Base-by-base conservation (phyloP, 495 filamentous ascomycete species). In the Darksidea phi region DNA sequence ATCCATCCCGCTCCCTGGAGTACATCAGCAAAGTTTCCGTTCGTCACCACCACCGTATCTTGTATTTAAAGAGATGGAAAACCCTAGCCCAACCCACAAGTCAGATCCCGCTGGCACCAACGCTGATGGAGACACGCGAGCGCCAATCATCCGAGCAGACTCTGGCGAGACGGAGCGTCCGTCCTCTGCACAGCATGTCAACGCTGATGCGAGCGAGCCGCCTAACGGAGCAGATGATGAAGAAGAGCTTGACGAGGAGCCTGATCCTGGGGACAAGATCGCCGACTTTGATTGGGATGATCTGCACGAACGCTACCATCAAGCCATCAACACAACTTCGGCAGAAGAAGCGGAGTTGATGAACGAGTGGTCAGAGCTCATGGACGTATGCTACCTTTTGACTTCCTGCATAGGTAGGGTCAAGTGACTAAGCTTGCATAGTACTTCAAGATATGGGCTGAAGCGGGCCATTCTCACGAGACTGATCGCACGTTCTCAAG, bases 371-470 rank as follows among this genome's bases (percentile, higher is more conserved):
- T 17, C 8, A 2, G 23, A 53, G 43, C 50, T 69, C 42, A 64
- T 68, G 59, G 48, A 54, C 46, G 66, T 68, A 64, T 37, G 13
- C 13, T 1, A 6, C 13, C 21, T 3, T n/a, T 3, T n/a, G 17
- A 4, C 48, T 41, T 21, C 17, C 1, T 25, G 18, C 15, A 5
- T 26, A 4, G 24, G 45, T 4, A 8, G 23, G 47, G 7, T 24
- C 1, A 21, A 43, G 1, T 51, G 4, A 20, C 51, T 60, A 25
- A 66, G 18, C 10, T 12, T 43, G 41, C 47, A 17, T 48, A 89
- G 86, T 80, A 86, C 61, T 92, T 91, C 66, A 79, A 78, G 21
- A 75, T 81, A 48, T 95, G 89, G 88, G 84, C 84, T 25, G 75
- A 83, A 26, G 80, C 85, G 17, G 82, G 84, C 5, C 77, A 83